These are phyloP conservation scores for Hemisphaericaspora subhashii DNA, from an alignment of 1,139 yeast genomes.

Conservation along the genomic window DNA sequence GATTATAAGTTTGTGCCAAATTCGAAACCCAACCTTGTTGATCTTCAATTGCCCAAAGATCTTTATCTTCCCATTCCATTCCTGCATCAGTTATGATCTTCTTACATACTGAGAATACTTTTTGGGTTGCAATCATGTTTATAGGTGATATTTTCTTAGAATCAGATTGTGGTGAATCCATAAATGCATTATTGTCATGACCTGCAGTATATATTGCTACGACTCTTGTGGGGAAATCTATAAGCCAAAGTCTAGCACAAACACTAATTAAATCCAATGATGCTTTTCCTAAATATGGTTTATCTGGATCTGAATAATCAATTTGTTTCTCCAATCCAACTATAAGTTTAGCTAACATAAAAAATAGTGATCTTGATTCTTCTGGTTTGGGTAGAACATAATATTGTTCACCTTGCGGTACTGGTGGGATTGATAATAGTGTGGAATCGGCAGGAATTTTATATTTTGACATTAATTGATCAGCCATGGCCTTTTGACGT, in stretches of 20 bases:
- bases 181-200: constrained; percentile 41
- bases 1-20: constrained; percentile 48
- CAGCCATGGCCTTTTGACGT: constrained; percentile 40
- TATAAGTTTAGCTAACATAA: constrained; percentile 8
- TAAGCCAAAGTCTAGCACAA: constrained; percentile 61
- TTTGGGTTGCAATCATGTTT: constrained; percentile 27
- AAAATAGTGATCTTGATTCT: constrained; percentile 6
- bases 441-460: constrained; percentile 37
- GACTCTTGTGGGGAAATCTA: constrained; percentile 53
- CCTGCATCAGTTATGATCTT: constrained; percentile 34
- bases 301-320: constrained; percentile 12
- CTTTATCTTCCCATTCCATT: constrained; percentile 36
- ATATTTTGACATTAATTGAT: constrained; percentile 39
- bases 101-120: constrained; percentile 30
- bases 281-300: constrained; percentile 38
- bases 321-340: constrained; percentile 19
- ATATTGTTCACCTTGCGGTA: constrained; percentile 36
- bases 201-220: constrained; percentile 55
- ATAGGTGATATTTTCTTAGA: constrained; percentile 32
- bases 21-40: constrained; percentile 53
- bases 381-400: constrained; percentile 40
- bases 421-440: constrained; percentile 28
- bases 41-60: constrained; percentile 50
- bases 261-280: constrained; percentile 42
- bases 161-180: constrained; percentile 25